Conservation (phyloP, 768 basidiomycete genomes). For the Russula sp. region DNA sequence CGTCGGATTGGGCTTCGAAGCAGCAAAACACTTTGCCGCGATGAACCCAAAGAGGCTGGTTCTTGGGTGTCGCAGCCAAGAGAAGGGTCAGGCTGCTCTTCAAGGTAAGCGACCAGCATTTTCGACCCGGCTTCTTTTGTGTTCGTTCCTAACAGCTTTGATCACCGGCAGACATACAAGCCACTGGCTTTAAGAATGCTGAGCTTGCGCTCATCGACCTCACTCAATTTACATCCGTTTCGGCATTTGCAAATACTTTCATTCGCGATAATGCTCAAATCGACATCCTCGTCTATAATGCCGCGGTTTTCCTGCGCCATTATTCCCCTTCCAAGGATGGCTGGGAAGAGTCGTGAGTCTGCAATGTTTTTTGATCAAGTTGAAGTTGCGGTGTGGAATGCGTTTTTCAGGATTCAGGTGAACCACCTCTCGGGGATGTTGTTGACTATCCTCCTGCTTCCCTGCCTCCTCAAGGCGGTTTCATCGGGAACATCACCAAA, state of each 20-base stretch:
- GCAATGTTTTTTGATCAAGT: background rate
- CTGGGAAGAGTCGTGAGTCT: slow-evolving; percentile 36
- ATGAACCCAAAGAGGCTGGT: slow-evolving; percentile 27
- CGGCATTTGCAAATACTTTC: slow-evolving; percentile 31
- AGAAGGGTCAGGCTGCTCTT: slow-evolving; percentile 24
- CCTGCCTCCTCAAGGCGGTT: slow-evolving; percentile 23
- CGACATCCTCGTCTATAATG: slow-evolving; percentile 36
- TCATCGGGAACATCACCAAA: slow-evolving; percentile 17
- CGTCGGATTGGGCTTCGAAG: slow-evolving; percentile 28
- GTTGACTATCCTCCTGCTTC: slow-evolving; percentile 20
- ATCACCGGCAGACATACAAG: slow-evolving; percentile 18
- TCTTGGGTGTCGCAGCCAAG: slow-evolving; percentile 24
- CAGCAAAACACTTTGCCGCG: slow-evolving; percentile 22
- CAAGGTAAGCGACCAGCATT: slow-evolving; percentile 7
- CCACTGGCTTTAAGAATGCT: slow-evolving; percentile 17
- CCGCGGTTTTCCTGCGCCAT: slow-evolving; percentile 30
- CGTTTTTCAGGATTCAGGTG: slow-evolving; percentile 43
- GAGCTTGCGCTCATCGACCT: slow-evolving; percentile 33
- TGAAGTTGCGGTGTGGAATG: background rate
- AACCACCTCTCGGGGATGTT: slow-evolving; percentile 35
- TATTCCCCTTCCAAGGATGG: slow-evolving; percentile 36
- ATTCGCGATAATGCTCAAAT: slow-evolving; percentile 33
- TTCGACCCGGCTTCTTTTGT: no score
- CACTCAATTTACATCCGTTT: slow-evolving; percentile 32
- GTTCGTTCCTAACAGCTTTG: no score